Conservation (phyloP, 345 rosid species). For the Eucalyptus guilfoylei region DNA sequence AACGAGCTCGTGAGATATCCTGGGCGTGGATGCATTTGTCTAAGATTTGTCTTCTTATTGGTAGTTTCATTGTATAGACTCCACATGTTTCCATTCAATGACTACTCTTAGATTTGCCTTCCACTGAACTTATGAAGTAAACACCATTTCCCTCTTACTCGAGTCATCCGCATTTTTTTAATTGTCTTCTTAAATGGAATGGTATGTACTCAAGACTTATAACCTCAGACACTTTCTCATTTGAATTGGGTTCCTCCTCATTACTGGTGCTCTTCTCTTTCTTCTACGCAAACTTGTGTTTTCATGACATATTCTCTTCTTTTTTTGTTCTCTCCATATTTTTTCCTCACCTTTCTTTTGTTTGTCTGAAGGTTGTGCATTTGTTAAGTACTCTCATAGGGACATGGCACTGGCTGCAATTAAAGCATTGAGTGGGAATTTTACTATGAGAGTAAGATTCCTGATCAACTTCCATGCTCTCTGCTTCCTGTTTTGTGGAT, state of each 20-base stretch:
- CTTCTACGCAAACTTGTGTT: not conserved
- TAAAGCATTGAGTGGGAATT: constrained; percentile 56
- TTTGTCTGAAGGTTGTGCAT: constrained; percentile 60
- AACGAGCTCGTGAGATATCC: not conserved
- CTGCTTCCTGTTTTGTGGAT: not conserved
- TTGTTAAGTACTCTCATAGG: constrained; percentile 56
- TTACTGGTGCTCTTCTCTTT: not conserved
- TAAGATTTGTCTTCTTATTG: not conserved
- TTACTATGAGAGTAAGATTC: constrained; percentile 56
- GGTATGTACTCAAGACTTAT: not conserved
- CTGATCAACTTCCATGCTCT: not conserved
- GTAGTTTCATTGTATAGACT: not conserved
- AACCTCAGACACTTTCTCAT: not conserved
- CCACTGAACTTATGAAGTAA: not conserved
- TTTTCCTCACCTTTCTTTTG: constrained; percentile 4
- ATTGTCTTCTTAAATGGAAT: not conserved
- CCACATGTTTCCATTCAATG: not conserved
- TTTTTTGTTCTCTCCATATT: not conserved
- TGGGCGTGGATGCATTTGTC: not conserved
- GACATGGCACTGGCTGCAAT: constrained; percentile 90
- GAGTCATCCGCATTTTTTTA: not conserved
- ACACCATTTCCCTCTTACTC: not conserved
- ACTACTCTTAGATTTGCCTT: not conserved
- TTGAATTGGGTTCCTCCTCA: not conserved
- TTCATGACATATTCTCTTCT: not conserved